Base-by-base conservation (phyloP, 805 yeast species). In the Saturnispora galanensis region DNA sequence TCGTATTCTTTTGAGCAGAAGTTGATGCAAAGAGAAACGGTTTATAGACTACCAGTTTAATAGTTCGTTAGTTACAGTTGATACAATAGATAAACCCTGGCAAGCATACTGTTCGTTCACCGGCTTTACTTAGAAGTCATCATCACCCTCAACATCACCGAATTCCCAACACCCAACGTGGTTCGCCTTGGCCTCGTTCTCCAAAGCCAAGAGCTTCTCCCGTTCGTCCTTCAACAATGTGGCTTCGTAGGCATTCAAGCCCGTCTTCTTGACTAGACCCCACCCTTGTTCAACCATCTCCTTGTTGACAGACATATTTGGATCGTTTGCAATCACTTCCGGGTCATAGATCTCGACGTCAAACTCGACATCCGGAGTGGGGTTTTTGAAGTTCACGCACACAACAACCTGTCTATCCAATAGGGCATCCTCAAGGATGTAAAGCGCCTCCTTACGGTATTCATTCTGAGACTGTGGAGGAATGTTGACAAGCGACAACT, bases 161-260 rank as follows among this genome's bases (percentile, higher is more conserved):
- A 74, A 78, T 61, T 79, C 77, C 89, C 89, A 82, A 57, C 84
- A 79, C 4, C 88, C 88, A 16, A 63, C 55, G 48, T 76, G 79
- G 30, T 54, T 60, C 13, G 60, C 43, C 56, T 70, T 74, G 28
- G 87, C 87, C 6, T 51, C 53, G 15, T 52, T 47, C 59, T 82
- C 81, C 3, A 68, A 65, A 30, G 56, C 60, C 40, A 65, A 46
- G 43, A 79, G 59, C 7, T 58, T 64, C 30, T 65, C 65, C 38
- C 64, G 66, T 44, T 70, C 73, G 33, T 61, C 47, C 2, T 52
- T 50, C 40, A 69, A 61, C 7, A 58, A 47, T 17, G 44, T 54
- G 26, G 26, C 26, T 44, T 74, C 77, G 57, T 64, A 66, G 4
- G 54, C 56, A 1, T 51, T 51, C 17, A 66, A 50, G 8, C 56